These are phyloP conservation scores for Podochytrium sp. DNA, from an alignment of 192 early-diverging fungal species.

Conservation along the genomic window DNA sequence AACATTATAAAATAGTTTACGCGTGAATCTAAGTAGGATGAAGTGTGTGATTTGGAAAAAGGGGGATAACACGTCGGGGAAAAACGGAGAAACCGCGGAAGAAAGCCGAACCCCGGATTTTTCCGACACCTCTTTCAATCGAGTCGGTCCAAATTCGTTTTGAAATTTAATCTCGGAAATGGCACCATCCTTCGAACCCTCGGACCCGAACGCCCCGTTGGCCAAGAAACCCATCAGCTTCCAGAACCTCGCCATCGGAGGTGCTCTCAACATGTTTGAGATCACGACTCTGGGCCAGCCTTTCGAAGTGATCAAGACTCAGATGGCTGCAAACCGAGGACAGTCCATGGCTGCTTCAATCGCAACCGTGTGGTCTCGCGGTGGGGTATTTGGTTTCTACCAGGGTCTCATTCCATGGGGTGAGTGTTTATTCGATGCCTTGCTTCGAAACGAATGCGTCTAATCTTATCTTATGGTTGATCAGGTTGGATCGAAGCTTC, in stretches of 20 bases:
- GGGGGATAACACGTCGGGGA: too few relatives aligned
- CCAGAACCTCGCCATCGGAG: slow-evolving; percentile 78
- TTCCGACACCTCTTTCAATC: too few relatives aligned
- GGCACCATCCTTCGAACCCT: too few relatives aligned
- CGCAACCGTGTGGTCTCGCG: slow-evolving; percentile 78
- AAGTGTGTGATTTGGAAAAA: too few relatives aligned
- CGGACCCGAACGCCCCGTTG: slow-evolving; percentile 53
- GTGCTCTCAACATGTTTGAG: slow-evolving; percentile 75
- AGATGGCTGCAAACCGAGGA: slow-evolving; percentile 89
- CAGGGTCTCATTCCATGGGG: slow-evolving; percentile 84
- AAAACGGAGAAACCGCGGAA: too few relatives aligned
- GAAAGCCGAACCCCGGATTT: too few relatives aligned
- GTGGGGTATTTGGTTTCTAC: slow-evolving; percentile 91
- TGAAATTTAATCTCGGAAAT: too few relatives aligned
- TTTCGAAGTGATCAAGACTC: slow-evolving; percentile 90
- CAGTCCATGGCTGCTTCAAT: slow-evolving; percentile 77
- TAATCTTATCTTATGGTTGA: neutral
- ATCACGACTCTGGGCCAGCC: slow-evolving; percentile 31
- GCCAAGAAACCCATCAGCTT: slow-evolving; percentile 88
- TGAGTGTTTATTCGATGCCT: neutral
- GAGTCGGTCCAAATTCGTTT: too few relatives aligned
- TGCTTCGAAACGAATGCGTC: too few relatives aligned
- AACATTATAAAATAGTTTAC: too few relatives aligned
- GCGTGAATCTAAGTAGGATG: too few relatives aligned
- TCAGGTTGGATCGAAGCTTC: slow-evolving; percentile 76